Evolutionary conservation across 148 eudicot species (phyloP).

Genomic region (Polygonum maritimum): DNA sequence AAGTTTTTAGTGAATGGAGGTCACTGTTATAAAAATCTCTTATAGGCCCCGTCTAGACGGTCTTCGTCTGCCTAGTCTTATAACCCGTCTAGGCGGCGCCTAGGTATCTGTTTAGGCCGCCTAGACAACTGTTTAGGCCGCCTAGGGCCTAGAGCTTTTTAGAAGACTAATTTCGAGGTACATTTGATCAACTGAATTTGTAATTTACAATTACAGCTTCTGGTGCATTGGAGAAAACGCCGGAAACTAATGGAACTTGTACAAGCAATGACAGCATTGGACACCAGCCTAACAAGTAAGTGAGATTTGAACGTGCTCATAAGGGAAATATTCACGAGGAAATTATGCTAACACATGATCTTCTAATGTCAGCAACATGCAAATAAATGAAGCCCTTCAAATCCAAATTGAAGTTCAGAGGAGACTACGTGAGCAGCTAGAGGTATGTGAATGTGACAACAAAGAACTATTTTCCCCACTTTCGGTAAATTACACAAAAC

Average conservation of each 20-base stretch:
- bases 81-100: too few relatives aligned
- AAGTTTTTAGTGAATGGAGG: background rate
- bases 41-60: too few relatives aligned
- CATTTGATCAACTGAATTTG: background rate
- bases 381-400: slow-evolving; percentile 73
- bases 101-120: too few relatives aligned
- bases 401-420: slow-evolving; percentile 95
- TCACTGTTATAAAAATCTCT: too few relatives aligned
- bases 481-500: background rate
- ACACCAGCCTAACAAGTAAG: slow-evolving; percentile 59
- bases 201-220: slow-evolving; percentile 18
- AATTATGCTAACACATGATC: slow-evolving; percentile 9
- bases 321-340: background rate
- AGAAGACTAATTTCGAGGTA: background rate
- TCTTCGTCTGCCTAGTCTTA: too few relatives aligned
- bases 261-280: slow-evolving; percentile 35
- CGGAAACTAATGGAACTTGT: slow-evolving; percentile 43
- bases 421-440: slow-evolving; percentile 88
- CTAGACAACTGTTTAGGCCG: too few relatives aligned
- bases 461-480: background rate
- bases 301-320: slow-evolving; percentile 2
- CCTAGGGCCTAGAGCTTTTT: too few relatives aligned
- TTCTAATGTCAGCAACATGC: slow-evolving; percentile 46
- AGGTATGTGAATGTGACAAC: slow-evolving; percentile 43
- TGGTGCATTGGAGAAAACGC: slow-evolving; percentile 33